Percentiles rank a stretch among this genome's conserved stretches.
phyloP scores from a whole-genome alignment of 768 basidiomycete genomes.

The Boletellus ananiceps region DNA sequence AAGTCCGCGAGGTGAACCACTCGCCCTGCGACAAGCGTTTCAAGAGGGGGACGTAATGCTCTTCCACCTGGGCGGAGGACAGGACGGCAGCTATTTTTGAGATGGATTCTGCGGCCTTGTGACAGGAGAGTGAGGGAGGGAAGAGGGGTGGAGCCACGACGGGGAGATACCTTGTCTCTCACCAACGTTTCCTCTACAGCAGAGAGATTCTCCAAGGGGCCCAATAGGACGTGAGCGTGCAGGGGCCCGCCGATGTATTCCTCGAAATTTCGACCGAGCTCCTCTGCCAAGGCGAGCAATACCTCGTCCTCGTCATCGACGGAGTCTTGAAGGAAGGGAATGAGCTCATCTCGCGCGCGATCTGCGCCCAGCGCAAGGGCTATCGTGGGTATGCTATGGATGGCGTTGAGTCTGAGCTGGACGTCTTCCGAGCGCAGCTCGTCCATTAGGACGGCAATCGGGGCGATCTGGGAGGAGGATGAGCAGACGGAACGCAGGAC shows the following conservation, averaged over 20 bases:
- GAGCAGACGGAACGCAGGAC: constrained; percentile 12
- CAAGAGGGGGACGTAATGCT: constrained; percentile 86
- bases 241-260: constrained; percentile 92
- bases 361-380: constrained; percentile 93
- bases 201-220: constrained; percentile 91
- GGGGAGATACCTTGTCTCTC: constrained; percentile 78
- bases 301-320: constrained; percentile 99
- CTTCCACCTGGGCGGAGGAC: constrained; percentile 76
- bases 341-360: constrained; percentile 90
- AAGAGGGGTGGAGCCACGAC: neutral
- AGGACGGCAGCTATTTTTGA: constrained; percentile 81
- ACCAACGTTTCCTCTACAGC: constrained; percentile 98
- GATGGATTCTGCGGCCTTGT: constrained; percentile 91
- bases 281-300: constrained; percentile 90
- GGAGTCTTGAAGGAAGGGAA: constrained; percentile 97
- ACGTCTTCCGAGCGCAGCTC: constrained; percentile 98
- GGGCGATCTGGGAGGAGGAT: constrained; percentile 61
- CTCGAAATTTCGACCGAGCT: constrained; percentile 86
- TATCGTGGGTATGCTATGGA: constrained; percentile 96
- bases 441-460: constrained; percentile 96
- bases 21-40: constrained; percentile 88
- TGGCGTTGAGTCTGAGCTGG: constrained; percentile 91
- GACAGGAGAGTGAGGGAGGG: constrained; percentile 9
- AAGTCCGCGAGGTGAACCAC: constrained; percentile 98
- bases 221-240: constrained; percentile 81